Conservation (phyloP, 2,329 filamentous ascomycete genomes). For the Monosporascus sp. region DNA sequence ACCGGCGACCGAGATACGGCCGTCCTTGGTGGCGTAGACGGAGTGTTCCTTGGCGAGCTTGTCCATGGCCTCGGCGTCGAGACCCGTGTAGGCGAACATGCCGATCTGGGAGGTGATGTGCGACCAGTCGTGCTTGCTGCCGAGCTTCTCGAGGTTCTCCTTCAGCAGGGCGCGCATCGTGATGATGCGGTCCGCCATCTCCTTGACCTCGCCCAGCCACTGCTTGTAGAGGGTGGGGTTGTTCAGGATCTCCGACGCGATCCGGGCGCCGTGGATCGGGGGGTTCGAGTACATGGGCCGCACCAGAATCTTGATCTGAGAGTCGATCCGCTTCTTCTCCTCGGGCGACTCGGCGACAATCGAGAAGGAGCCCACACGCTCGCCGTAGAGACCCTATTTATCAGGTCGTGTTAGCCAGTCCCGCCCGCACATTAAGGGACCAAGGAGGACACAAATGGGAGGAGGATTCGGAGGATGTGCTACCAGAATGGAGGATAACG, state of each 20-base stretch:
- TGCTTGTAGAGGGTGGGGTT: slow-evolving; percentile 79
- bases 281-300: slow-evolving; percentile 98
- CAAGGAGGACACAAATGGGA: too few species aligned
- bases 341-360: slow-evolving; percentile 78
- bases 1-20: slow-evolving; percentile 79
- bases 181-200: slow-evolving; percentile 98
- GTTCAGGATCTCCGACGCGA: slow-evolving; percentile 89
- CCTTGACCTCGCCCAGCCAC: slow-evolving; percentile 96
- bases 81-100: slow-evolving; percentile 98
- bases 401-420: neutral
- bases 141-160: slow-evolving; percentile 89
- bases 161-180: slow-evolving; percentile 93
- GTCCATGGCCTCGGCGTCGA: slow-evolving; percentile 89
- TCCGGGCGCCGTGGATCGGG: slow-evolving; percentile 90
- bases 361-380: slow-evolving; percentile 96
- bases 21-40: slow-evolving; percentile 94
- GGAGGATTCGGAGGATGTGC: too few species aligned
- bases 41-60: slow-evolving; percentile 89
- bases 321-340: slow-evolving; percentile 94
- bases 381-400: slow-evolving; percentile 83
- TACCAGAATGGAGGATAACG: slow-evolving; percentile 16
- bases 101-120: slow-evolving; percentile 99
- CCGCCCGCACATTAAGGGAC: neutral
- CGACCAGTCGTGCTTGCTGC: slow-evolving; percentile 95
- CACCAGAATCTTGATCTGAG: slow-evolving; percentile 96